phyloP scores from a whole-genome alignment of 1,284 basidiomycete species.

The Coniferiporia weirii region DNA sequence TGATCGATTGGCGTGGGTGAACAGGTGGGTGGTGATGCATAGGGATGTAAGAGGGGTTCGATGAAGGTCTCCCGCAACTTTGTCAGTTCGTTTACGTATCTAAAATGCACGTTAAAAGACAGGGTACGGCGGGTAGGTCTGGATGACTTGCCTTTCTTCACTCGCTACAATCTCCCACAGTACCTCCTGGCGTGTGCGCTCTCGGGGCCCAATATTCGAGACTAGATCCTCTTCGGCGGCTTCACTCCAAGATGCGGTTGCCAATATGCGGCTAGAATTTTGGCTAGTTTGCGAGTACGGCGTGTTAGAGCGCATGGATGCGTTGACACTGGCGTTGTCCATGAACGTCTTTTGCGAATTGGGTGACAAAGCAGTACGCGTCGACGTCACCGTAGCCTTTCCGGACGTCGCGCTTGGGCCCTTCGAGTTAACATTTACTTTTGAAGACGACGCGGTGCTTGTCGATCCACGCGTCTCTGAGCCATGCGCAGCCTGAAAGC shows the following conservation, averaged over 20 bases:
- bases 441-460: conserved; percentile 42
- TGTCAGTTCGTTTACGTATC: conserved; percentile 87
- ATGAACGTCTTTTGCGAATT: conserved; percentile 43
- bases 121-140: conserved; percentile 9
- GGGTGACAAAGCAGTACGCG: conserved; percentile 56
- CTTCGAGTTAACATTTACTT: conserved; percentile 38
- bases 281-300: conserved; percentile 74
- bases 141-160: conserved; percentile 76
- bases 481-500: conserved; percentile 66
- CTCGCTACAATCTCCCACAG: conserved; percentile 97
- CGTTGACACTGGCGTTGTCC: conserved; percentile 50
- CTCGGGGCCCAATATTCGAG: conserved; percentile 85
- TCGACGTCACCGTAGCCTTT: conserved; percentile 47
- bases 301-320: conserved; percentile 68
- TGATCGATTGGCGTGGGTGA: conserved; percentile 58
- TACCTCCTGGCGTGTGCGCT: conserved; percentile 94
- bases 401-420: conserved; percentile 25
- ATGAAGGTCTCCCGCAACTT: conserved; percentile 94
- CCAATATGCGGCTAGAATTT: conserved; percentile 62
- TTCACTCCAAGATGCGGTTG: conserved; percentile 91
- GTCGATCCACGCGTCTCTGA: conserved; percentile 66
- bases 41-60: conserved; percentile 83
- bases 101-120: conserved; percentile 31
- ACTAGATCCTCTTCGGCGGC: conserved; percentile 94
- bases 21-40: conserved; percentile 49